Evolutionary conservation across 495 filamentous ascomycete genomes (phyloP).

Genomic region (Lepraria neglecta): DNA sequence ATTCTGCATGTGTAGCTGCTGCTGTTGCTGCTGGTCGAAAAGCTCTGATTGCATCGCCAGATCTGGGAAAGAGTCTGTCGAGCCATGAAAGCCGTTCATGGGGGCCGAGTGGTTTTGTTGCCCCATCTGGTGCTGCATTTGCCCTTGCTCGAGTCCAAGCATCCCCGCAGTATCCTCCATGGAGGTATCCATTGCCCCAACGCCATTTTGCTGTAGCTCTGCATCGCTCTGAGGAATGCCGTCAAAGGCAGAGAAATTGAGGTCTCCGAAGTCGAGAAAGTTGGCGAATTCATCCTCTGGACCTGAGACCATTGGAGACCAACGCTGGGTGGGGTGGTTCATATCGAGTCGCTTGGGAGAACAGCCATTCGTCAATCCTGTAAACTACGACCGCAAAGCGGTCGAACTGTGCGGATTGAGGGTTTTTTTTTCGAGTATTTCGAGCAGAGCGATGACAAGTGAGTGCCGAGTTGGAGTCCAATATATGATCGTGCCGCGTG

Average conservation of each 20-base stretch:
- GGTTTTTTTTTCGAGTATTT: background rate
- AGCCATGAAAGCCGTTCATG: slow-evolving; percentile 39
- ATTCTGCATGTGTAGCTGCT: slow-evolving; percentile 42
- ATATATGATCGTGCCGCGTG: slow-evolving; percentile 12
- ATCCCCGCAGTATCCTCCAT: slow-evolving; percentile 17
- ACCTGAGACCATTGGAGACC: slow-evolving; percentile 27
- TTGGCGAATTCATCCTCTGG: slow-evolving; percentile 48
- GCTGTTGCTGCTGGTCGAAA: slow-evolving; percentile 29
- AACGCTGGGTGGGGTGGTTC: slow-evolving; percentile 22
- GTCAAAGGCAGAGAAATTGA: slow-evolving; percentile 44
- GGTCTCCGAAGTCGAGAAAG: slow-evolving; percentile 47
- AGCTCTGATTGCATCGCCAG: slow-evolving; percentile 24
- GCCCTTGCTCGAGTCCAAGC: slow-evolving; percentile 19
- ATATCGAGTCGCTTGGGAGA: slow-evolving; percentile 20
- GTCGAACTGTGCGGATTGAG: background rate
- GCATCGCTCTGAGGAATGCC: slow-evolving; percentile 30
- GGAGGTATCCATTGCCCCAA: slow-evolving; percentile 19
- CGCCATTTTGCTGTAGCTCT: slow-evolving; percentile 23
- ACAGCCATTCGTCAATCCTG: slow-evolving; percentile 20
- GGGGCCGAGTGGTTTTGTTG: slow-evolving; percentile 30
- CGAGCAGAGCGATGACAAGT: background rate
- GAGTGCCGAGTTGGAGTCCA: background rate
- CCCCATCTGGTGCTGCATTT: slow-evolving; percentile 36
- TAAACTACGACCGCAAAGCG: slow-evolving; percentile 1
- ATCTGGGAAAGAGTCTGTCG: slow-evolving; percentile 25